Evolutionary conservation across 2,329 filamentous ascomycete genomes (phyloP), one percentile per base, ranked within the genome.

Genomic region (Diplodia corticola): DNA sequence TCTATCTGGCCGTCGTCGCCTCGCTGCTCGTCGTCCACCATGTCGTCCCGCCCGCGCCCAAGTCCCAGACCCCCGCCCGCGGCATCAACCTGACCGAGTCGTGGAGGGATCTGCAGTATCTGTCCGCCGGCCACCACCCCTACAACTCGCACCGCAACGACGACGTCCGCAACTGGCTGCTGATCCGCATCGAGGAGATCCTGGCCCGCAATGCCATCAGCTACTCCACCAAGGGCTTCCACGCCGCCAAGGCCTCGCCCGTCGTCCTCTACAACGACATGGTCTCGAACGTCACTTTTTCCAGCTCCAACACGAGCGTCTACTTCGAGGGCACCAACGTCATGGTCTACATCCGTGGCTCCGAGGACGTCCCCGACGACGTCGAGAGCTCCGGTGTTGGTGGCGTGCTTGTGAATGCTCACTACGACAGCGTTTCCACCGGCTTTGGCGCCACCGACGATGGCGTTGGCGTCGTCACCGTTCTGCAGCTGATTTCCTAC

Each of bases 271-370:
- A 96, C 73, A 89, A 96, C 72, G 93, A 97, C 75, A 81, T 88
- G 54, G 80, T 83, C 48, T 91, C 92, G 35, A 98, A 97, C 73
- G 85, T 91, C 64, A 95, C 93, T 1, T 89, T 84, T 44, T 87
- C 87, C 50, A 80, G 80, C 63, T 77, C 72, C n/a, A 73, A 70
- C 7, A 76, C 75, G 0, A 84, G 81, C 12, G 86, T 92, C 30
- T 97, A 98, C 75, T 97, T 96, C 72, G 93, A 98, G 79, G 91
- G 92, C 35, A 94, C 88, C 69, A 99, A 98, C 73, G 88, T 97
- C 70, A 89, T 97, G 69, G 89, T 97, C 44, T 97, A 97, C 73
- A 91, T 99, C 67, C 89, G 91, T 53, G 95, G 95, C 35, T 87
- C 84, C 44, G 86, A 93, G 63, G 92, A 94, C 70, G 86, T 89